These are phyloP conservation scores for Lactarius vividus DNA, from an alignment of 768 basidiomycete genomes.

Conservation along the genomic window DNA sequence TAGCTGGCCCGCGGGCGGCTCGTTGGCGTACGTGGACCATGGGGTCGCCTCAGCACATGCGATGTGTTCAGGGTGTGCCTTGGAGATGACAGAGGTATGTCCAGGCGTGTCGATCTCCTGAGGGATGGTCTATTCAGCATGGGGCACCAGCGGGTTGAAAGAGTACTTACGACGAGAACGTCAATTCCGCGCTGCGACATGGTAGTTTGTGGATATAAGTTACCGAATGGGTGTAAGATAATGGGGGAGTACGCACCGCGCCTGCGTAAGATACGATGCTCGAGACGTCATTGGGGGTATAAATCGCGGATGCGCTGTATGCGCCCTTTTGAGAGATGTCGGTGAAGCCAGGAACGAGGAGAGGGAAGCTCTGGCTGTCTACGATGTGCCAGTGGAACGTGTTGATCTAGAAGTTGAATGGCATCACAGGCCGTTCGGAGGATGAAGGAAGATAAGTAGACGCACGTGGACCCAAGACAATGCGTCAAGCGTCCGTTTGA, in stretches of 20 bases:
- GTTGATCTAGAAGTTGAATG: no score
- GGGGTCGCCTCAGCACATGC: slow-evolving; percentile 60
- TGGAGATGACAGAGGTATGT: no score
- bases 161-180: slow-evolving; percentile 38
- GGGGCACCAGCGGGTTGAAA: background rate
- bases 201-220: background rate
- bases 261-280: slow-evolving; percentile 45
- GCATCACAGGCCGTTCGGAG: no score
- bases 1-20: slow-evolving; percentile 83
- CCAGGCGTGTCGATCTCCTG: slow-evolving; percentile 84
- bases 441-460: no score
- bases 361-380: slow-evolving; percentile 52
- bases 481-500: slow-evolving; percentile 15
- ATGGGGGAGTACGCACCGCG: slow-evolving; percentile 34
- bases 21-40: slow-evolving; percentile 59
- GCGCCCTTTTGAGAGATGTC: slow-evolving; percentile 45
- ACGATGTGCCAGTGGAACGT: slow-evolving; percentile 49
- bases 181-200: slow-evolving; percentile 46
- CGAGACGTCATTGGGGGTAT: slow-evolving; percentile 39
- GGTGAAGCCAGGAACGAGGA: slow-evolving; percentile 38
- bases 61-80: slow-evolving; percentile 68
- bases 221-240: background rate
- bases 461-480: slow-evolving; percentile 18
- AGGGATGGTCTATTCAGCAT: slow-evolving; percentile 29
- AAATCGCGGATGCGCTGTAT: slow-evolving; percentile 37